Conservation (phyloP, 1,139 yeast species). For the Sugiyamaella novakii region DNA sequence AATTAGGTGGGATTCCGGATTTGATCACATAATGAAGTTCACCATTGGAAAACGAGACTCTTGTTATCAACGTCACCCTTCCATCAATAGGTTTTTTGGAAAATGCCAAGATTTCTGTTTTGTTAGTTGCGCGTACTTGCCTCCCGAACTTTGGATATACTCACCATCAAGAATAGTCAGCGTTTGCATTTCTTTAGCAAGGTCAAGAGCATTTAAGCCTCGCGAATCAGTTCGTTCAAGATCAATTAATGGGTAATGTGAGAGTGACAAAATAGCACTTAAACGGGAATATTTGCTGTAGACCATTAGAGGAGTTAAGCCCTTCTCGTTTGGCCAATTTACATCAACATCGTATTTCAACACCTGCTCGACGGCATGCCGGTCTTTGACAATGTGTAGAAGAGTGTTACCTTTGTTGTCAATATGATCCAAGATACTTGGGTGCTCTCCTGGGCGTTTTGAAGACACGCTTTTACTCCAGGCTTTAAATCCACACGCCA, state of each 20-base stretch:
- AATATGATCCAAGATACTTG: slow-evolving; percentile 53
- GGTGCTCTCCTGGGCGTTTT: slow-evolving; percentile 10
- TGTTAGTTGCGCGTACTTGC: slow-evolving; percentile 11
- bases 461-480: slow-evolving; percentile 28
- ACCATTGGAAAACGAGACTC: slow-evolving; percentile 36
- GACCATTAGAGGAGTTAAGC: slow-evolving; percentile 69
- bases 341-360: slow-evolving; percentile 52
- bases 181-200: slow-evolving; percentile 49
- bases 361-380: slow-evolving; percentile 47
- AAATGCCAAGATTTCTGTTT: slow-evolving; percentile 24
- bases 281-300: slow-evolving; percentile 70
- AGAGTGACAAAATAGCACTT: slow-evolving; percentile 53
- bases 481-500: slow-evolving; percentile 51
- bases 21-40: slow-evolving; percentile 37
- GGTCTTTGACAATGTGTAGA: slow-evolving; percentile 64
- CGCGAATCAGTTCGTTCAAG: slow-evolving; percentile 34
- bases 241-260: slow-evolving; percentile 36
- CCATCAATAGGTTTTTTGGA: slow-evolving; percentile 20
- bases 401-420: slow-evolving; percentile 76
- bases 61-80: slow-evolving; percentile 17
- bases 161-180: slow-evolving; percentile 50
- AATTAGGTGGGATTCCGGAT: slow-evolving; percentile 34
- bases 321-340: slow-evolving; percentile 62
- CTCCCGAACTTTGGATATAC: slow-evolving; percentile 41
- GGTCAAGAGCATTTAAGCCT: slow-evolving; percentile 53